Conservation (phyloP, 768 basidiomycete species). For the Tubosaeta sp. region DNA sequence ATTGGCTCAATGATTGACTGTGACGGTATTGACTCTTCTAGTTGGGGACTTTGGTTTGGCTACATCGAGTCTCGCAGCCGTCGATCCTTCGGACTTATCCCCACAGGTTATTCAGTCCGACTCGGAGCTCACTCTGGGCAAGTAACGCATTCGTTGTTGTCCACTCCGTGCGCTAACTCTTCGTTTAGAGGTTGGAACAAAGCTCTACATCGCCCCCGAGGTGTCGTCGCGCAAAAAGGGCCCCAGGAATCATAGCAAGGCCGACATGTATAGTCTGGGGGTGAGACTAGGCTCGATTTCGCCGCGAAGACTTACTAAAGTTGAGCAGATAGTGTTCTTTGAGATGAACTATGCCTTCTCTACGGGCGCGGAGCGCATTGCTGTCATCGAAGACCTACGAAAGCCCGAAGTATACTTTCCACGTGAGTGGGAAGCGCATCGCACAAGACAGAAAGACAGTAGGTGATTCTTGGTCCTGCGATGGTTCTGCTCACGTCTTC, state of each 20-base stretch:
- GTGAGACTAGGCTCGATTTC: conserved; percentile 40
- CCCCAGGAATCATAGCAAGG: conserved; percentile 79
- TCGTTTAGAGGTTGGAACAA: conserved; percentile 76
- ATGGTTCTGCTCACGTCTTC: conserved; percentile 1
- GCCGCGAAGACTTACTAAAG: not conserved
- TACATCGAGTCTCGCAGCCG: conserved; percentile 73
- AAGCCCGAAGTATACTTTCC: conserved; percentile 76
- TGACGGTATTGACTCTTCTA: conserved; percentile 17
- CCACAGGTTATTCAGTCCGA: conserved; percentile 43
- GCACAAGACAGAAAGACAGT: conserved; percentile 68
- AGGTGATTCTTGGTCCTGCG: conserved; percentile 23
- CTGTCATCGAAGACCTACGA: conserved; percentile 74
- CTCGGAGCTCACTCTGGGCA: conserved; percentile 74
- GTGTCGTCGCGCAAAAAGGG: conserved; percentile 60
- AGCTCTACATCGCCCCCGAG: conserved; percentile 90
- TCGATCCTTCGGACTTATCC: conserved; percentile 68
- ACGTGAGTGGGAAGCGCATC: conserved; percentile 59
- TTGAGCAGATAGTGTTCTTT: conserved; percentile 82
- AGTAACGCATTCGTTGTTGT: conserved; percentile 6
- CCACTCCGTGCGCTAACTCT: not conserved
- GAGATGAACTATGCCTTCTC: conserved; percentile 90
- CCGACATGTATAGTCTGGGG: conserved; percentile 93
- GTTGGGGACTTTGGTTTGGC: conserved; percentile 94
- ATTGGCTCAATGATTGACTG: not conserved
- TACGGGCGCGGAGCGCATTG: conserved; percentile 80